phyloP scores from a whole-genome alignment of 139 green algal genomes.

The Bryopsis sp. region DNA sequence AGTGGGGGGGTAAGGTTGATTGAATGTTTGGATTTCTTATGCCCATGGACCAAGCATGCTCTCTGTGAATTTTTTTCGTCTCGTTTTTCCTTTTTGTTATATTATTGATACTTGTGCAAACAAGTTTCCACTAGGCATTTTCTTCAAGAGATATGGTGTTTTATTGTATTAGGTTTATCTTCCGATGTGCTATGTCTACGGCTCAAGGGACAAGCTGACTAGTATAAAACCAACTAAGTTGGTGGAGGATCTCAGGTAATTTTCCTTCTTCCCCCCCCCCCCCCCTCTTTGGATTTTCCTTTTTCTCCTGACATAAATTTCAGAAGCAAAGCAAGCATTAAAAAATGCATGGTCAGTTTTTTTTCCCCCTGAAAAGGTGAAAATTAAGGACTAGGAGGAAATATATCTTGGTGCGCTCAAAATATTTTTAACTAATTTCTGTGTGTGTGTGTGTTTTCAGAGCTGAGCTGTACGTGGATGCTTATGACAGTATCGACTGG shows the following conservation, averaged over 20 bases:
- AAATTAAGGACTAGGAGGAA: no score
- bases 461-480: slow-evolving; percentile 74
- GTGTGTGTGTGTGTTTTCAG: no score
- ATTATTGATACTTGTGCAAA: background rate
- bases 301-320: no score
- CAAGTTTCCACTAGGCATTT: no score
- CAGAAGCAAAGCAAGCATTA: no score
- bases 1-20: background rate
- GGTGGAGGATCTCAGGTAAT: background rate
- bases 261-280: background rate
- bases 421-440: no score
- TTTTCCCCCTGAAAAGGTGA: no score
- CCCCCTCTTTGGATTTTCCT: no score
- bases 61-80: background rate
- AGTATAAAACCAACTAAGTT: background rate
- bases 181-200: slow-evolving; percentile 97
- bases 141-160: no score
- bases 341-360: no score
- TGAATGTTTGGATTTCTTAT: background rate
- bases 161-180: slow-evolving; percentile 97
- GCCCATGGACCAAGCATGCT: background rate
- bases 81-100: background rate
- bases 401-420: no score
- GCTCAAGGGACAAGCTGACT: slow-evolving; percentile 47
- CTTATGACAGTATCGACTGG: slow-evolving; percentile 90